Conservation (phyloP, 1,139 yeast species). For the Saccharomyces hybrid region DNA sequence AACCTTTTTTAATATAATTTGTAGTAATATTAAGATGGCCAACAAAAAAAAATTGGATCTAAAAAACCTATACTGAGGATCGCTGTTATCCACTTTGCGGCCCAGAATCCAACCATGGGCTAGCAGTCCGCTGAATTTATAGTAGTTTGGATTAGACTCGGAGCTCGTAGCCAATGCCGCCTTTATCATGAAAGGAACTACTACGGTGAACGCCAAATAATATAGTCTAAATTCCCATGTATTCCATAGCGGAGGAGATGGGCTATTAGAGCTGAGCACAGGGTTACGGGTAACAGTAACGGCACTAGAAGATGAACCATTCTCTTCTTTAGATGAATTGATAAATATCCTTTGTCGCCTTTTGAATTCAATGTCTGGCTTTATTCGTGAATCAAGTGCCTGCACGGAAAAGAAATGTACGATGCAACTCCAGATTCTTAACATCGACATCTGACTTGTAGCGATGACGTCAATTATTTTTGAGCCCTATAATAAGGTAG, state of each 20-base stretch:
- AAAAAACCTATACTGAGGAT: slow-evolving; percentile 80
- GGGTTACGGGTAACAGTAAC: neutral
- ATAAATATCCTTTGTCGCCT: slow-evolving; percentile 30
- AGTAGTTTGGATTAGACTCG: slow-evolving; percentile 70
- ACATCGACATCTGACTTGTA: neutral
- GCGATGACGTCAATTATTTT: neutral
- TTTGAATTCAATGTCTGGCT: slow-evolving; percentile 44
- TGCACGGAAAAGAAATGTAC: slow-evolving; percentile 57
- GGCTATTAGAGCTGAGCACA: neutral
- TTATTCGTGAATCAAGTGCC: slow-evolving; percentile 66
- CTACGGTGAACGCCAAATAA: slow-evolving; percentile 50
- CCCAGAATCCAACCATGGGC: slow-evolving; percentile 73
- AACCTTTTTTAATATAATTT: slow-evolving; percentile 43
- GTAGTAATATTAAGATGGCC: slow-evolving; percentile 46
- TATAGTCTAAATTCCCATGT: slow-evolving; percentile 59
- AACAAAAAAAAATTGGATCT: slow-evolving; percentile 69
- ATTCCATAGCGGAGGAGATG: slow-evolving; percentile 1
- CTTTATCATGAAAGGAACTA: slow-evolving; percentile 74
- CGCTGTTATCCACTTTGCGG: slow-evolving; percentile 82
- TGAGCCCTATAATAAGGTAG: neutral
- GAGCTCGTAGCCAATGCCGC: slow-evolving; percentile 79
- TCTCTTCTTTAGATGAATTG: neutral
- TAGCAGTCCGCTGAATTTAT: slow-evolving; percentile 51
- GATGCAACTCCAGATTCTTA: slow-evolving; percentile 9
- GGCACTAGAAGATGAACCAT: neutral